These are phyloP conservation scores for Melastoma candidum DNA, from an alignment of 441 rosid species.

Conservation along the genomic window DNA sequence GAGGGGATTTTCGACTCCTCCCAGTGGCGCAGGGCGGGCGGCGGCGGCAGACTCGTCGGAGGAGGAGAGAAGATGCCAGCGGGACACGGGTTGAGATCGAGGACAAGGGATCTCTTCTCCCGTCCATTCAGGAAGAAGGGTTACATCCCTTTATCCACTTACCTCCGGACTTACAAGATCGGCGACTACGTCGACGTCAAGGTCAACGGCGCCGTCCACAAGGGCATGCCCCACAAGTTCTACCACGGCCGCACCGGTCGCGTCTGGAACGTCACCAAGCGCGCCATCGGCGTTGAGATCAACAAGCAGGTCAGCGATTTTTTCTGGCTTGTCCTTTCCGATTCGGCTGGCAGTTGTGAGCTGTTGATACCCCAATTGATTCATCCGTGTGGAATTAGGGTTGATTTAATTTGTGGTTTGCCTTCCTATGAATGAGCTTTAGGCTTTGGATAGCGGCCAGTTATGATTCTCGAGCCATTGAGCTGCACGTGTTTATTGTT, in stretches of 20 bases:
- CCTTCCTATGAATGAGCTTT: too few relatives aligned
- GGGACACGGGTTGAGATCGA: constrained; percentile 23
- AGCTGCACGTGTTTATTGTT: too few relatives aligned
- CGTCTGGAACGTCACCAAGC: constrained; percentile 30
- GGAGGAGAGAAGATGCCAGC: constrained; percentile 21
- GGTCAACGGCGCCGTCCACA: constrained; percentile 25
- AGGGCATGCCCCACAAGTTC: constrained; percentile 30
- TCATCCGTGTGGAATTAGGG: too few relatives aligned
- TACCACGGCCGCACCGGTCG: constrained; percentile 29
- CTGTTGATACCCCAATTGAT: background rate
- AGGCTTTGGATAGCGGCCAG: too few relatives aligned
- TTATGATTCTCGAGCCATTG: too few relatives aligned
- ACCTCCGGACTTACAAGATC: constrained; percentile 22
- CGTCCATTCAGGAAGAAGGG: constrained; percentile 31
- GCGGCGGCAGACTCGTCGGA: background rate
- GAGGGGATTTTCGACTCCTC: too few relatives aligned
- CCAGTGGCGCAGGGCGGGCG: too few relatives aligned
- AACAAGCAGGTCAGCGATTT: constrained; percentile 20
- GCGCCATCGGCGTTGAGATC: constrained; percentile 23
- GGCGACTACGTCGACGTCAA: constrained; percentile 26
- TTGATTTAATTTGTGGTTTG: too few relatives aligned
- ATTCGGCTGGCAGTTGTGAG: background rate
- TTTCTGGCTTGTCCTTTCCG: background rate
- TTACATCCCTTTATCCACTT: constrained; percentile 20
- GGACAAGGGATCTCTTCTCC: constrained; percentile 26